Evolutionary conservation across 2,329 filamentous ascomycete genomes (phyloP).

Genomic region (Arthrobotrys entomopaga): DNA sequence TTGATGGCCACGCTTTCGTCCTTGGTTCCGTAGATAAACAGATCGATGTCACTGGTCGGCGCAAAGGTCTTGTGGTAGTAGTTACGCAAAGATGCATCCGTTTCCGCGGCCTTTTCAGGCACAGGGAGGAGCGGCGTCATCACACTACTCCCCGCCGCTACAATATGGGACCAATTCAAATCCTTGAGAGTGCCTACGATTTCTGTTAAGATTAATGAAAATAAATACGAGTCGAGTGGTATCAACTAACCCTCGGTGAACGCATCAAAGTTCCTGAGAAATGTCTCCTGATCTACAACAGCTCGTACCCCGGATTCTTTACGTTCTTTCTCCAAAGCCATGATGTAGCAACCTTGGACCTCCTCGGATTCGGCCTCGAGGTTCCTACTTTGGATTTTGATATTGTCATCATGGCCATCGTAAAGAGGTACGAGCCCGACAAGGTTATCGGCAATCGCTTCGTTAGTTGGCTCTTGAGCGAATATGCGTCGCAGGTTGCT

Average conservation of each 20-base stretch:
- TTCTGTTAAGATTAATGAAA: background rate
- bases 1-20: constrained; percentile 78
- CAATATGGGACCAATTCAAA: constrained; percentile 80
- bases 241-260: constrained; percentile 75
- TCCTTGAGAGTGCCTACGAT: constrained; percentile 22
- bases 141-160: constrained; percentile 82
- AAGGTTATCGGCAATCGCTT: constrained; percentile 59
- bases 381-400: constrained; percentile 73
- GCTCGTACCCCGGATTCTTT: constrained; percentile 72
- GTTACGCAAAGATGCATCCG: constrained; percentile 69
- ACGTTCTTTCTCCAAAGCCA: constrained; percentile 73
- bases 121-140: constrained; percentile 80
- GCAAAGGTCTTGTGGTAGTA: constrained; percentile 85
- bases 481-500: constrained; percentile 73
- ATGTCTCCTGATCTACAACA: constrained; percentile 74
- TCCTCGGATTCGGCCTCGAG: constrained; percentile 69
- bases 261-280: constrained; percentile 79
- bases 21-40: constrained; percentile 80
- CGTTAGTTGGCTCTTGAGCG: constrained; percentile 70
- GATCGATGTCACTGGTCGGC: constrained; percentile 85
- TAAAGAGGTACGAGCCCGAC: constrained; percentile 71
- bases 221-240: background rate
- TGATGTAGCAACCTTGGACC: constrained; percentile 73
- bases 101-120: constrained; percentile 61
- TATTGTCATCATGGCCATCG: constrained; percentile 64